A percentile compares a stretch with the other conserved stretches of the same genome.
These are phyloP conservation scores for Hysterium pulicare DNA, from an alignment of 2,329 filamentous ascomycete genomes.

Conservation along the genomic window DNA sequence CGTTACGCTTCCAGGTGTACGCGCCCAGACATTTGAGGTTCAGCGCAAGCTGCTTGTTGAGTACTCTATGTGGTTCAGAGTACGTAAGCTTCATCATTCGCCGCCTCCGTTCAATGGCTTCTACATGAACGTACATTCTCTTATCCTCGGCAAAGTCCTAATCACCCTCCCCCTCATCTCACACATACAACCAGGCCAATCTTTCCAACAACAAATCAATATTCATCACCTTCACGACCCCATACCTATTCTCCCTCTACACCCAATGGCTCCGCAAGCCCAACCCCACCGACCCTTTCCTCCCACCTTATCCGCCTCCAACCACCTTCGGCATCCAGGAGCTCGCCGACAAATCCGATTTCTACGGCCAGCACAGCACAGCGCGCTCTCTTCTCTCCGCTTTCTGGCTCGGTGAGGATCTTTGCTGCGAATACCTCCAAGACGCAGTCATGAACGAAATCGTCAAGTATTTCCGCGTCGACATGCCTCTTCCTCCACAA, in stretches of 20 bases:
- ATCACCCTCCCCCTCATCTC: too few species aligned
- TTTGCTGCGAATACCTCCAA: background rate
- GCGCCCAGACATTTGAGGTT: too few species aligned
- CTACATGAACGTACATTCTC: too few species aligned
- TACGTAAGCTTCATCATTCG: background rate
- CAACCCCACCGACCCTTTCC: background rate
- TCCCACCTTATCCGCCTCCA: too few species aligned
- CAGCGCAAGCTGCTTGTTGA: background rate
- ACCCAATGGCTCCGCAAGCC: background rate
- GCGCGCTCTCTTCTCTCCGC: background rate
- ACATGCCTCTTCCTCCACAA: too few species aligned
- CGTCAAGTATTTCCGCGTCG: background rate
- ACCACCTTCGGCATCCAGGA: background rate
- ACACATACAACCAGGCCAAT: too few species aligned
- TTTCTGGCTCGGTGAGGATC: background rate
- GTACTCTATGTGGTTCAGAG: background rate
- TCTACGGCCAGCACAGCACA: background rate
- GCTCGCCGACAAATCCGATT: background rate
- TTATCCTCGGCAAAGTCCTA: too few species aligned
- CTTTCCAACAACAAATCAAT: too few species aligned
- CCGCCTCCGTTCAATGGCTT: too few species aligned
- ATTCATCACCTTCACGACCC: background rate
- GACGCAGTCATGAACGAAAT: background rate
- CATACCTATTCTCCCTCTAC: background rate
- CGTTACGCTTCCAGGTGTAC: too few species aligned